A percentile compares a stretch with the other conserved stretches of the same genome.
Evolutionary conservation across 2,329 filamentous ascomycete species (phyloP).

Genomic region (Conoideocrella luteorostrata): DNA sequence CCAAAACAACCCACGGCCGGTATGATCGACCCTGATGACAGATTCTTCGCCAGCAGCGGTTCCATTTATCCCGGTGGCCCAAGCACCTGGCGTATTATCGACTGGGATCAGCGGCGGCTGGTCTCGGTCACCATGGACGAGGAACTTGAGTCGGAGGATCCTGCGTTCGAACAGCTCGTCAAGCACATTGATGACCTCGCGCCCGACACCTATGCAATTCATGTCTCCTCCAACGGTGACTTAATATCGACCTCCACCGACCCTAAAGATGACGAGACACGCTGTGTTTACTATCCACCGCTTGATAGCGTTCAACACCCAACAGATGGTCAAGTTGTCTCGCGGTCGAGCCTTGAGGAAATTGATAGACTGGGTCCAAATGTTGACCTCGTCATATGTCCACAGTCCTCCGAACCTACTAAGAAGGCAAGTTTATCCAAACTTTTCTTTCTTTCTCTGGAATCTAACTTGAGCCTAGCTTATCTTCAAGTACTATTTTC

Average conservation of each 20-base stretch:
- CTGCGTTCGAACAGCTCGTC: too few relatives aligned
- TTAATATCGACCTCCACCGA: constrained; percentile 12
- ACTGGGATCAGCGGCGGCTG: constrained; percentile 21
- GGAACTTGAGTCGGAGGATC: too few relatives aligned
- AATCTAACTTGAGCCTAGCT: constrained; percentile 7
- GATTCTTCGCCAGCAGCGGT: too few relatives aligned
- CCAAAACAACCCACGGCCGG: too few relatives aligned
- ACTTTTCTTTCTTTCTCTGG: too few relatives aligned
- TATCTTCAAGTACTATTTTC: constrained; percentile 30
- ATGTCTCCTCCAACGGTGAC: constrained; percentile 13
- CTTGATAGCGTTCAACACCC: constrained; percentile 6
- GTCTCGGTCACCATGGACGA: constrained; percentile 23
- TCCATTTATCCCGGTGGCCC: not conserved
- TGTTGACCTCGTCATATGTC: constrained; percentile 20
- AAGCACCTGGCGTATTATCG: constrained; percentile 15
- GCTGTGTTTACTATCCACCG: constrained; percentile 18
- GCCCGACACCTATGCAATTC: constrained; percentile 14
- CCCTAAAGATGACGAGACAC: constrained; percentile 20
- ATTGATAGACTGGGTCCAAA: constrained; percentile 21
- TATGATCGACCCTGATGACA: too few relatives aligned
- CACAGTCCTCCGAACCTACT: constrained; percentile 5
- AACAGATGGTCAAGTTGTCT: not conserved
- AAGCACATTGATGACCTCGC: constrained; percentile 13
- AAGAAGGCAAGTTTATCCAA: constrained; percentile 6
- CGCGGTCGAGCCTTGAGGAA: constrained; percentile 21